Base-by-base conservation (phyloP, 2,329 filamentous ascomycete species). In the Colletotrichum sp. region DNA sequence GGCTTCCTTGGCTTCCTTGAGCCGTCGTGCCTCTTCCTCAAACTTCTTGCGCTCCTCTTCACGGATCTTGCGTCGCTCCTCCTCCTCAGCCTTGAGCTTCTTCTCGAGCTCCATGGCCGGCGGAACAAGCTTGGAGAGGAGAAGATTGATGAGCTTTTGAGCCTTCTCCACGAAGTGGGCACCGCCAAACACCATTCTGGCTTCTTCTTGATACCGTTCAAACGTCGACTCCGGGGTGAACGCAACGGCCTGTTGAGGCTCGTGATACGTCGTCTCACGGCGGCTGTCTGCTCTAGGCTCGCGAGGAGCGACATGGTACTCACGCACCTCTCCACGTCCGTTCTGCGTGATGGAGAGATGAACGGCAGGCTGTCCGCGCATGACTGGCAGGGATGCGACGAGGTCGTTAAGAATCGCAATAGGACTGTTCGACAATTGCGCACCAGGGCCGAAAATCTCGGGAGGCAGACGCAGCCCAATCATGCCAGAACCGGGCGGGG, bases 151-250 rank as follows among this genome's bases (percentile, higher is more conserved):
- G 18, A 98, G 88, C 69, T 91, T 91, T 76, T 91, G 88, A 4
- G 93, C 90, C 81, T 94, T 94, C 65, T 98, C 96, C 5, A 91
- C 82, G 68, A 77, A 72, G 65, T 93, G 90, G 65, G 86, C 89
- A 26, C 88, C 85, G 30, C 95, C 94, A 84, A 97, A 99, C 1
- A 99, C 89, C 83, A 99, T 93, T 78, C 94, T 93, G 10, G 96
- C 93, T 84, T 99, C 98, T 81, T 98, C 95, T 81, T 95, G 92
- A 93, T 98, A 99, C 77, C 97, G 93, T 69, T 90, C 89, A 71
- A 90, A 88, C 2, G 97, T 99, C 10, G 91, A 89, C 49, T 92
- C 91, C 10, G 95, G 89, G 24, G 89, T 87, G 83, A 99, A 99
- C 4, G 92, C 88, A 30, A 96, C 93, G 15, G 95, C 94, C 79